Evolutionary conservation across 306 rosid species (phyloP), one percentile per base, ranked within the genome.

Genomic region (Psophocarpus tetragonolobus): DNA sequence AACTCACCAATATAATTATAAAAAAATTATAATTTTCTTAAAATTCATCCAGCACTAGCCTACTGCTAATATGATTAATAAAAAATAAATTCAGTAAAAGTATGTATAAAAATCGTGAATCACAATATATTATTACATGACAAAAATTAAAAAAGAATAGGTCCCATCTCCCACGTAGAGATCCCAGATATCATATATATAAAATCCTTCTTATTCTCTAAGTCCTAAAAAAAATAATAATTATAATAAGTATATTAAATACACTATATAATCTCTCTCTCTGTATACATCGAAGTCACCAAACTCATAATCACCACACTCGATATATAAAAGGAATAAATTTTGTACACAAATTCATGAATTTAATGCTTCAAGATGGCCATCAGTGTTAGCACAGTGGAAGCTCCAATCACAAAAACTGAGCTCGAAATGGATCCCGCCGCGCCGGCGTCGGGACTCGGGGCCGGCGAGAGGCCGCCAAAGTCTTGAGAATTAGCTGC

Each of bases 401-500:
- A 88, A 51, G 79, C 80, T 39, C 53, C 82, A 14, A 87, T 29
- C 74, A 84, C 6, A 2, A 83, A 74, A n/a, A 84, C 68, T 0
- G 91, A 91, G 42, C 71, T 23, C 0, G 78, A 71, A 0, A 60
- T 76, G 21, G 80, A 76, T 27, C 41, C 47, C 4, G 87, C 80
- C 0, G 86, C 84, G 64, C 88, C 91, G 42, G 11, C 69, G 2
- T 71, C 69, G 0, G 56, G 72, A 6, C 5, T 38, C 0, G 84
- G 90, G 0, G 81, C 71, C 1, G 88, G 90, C 0, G 83, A 64
- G 1, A 85, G 56, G 3, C 62, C 67, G n/a, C n/a, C n/a, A 2
- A 47, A 15, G 0, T 82, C 88, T 58, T 87, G 89, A 8, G 87
- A 90, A 18, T 73, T 24, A 1, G 62, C 80, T 13, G 39, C 71